Conservation (phyloP, 2,329 filamentous ascomycete species). For the Chaetomium strumarium region DNA sequence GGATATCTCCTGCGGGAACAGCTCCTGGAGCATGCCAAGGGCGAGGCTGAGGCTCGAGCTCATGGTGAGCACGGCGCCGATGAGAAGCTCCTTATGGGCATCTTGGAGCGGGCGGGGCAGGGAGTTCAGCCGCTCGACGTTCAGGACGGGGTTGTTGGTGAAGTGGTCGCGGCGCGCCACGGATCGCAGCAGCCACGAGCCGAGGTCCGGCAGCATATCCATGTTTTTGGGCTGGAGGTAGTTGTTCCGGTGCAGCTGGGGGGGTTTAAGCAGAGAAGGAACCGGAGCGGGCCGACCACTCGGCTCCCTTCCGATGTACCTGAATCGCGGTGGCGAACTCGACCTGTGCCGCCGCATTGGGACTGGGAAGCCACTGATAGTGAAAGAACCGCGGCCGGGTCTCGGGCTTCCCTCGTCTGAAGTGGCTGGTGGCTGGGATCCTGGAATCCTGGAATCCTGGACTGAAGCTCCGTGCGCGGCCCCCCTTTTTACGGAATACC, state of each 20-base stretch:
- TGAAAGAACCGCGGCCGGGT: too few species aligned
- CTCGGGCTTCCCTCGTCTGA: too few species aligned
- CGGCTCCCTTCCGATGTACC: not conserved
- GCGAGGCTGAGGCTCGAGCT: slow-evolving; percentile 22
- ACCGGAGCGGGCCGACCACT: slow-evolving; percentile 11
- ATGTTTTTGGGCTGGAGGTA: slow-evolving; percentile 6
- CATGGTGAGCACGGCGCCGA: slow-evolving; percentile 23
- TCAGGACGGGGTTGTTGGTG: slow-evolving; percentile 19
- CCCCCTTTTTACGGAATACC: too few species aligned
- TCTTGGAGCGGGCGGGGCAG: slow-evolving; percentile 19
- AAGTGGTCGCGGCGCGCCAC: slow-evolving; percentile 17
- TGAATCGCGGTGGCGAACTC: not conserved
- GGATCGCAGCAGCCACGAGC: slow-evolving; percentile 23
- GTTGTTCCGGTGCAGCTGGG: too few species aligned
- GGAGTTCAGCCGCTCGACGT: slow-evolving; percentile 20
- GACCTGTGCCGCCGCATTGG: too few species aligned
- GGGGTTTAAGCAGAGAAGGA: not conserved
- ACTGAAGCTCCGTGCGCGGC: too few species aligned
- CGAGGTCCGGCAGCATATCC: slow-evolving; percentile 21
- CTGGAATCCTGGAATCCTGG: too few species aligned
- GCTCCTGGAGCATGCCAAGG: slow-evolving; percentile 21
- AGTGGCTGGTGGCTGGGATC: too few species aligned
- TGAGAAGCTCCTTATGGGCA: slow-evolving; percentile 22
- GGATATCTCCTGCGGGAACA: slow-evolving; percentile 22
- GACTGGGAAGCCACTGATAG: too few species aligned